Evolutionary conservation across 2,329 filamentous ascomycete species (phyloP).

Genomic region (Epichloe festucae): DNA sequence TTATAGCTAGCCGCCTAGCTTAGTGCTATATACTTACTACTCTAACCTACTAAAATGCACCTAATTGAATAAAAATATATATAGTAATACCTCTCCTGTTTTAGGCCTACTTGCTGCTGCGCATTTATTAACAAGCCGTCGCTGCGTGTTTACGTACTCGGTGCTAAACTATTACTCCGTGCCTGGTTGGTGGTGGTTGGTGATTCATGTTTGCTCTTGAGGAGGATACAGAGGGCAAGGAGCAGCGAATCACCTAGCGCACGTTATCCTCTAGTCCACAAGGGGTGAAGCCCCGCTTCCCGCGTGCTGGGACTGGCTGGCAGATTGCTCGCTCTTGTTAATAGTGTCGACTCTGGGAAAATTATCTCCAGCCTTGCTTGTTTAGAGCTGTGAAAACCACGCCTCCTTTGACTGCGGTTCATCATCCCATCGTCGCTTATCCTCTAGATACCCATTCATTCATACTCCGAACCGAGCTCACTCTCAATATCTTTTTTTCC

Average conservation of each 20-base stretch:
- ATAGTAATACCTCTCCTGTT: too few relatives aligned
- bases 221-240: too few relatives aligned
- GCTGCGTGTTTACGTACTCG: too few relatives aligned
- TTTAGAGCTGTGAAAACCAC: slow-evolving; percentile 20
- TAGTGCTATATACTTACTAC: too few relatives aligned
- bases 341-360: slow-evolving; percentile 10
- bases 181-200: too few relatives aligned
- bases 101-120: too few relatives aligned
- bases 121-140: too few relatives aligned
- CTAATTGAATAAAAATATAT: too few relatives aligned
- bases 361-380: slow-evolving; percentile 21
- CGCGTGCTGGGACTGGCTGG: not conserved
- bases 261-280: not conserved
- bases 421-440: slow-evolving; percentile 15
- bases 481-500: not conserved
- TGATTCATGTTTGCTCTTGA: too few relatives aligned
- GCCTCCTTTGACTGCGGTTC: slow-evolving; percentile 17
- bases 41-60: too few relatives aligned
- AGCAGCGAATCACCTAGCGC: not conserved
- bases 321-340: slow-evolving; percentile 9
- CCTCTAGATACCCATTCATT: slow-evolving; percentile 20
- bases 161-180: too few relatives aligned
- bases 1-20: too few relatives aligned
- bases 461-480: slow-evolving; percentile 11
- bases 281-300: not conserved